A percentile compares a stretch with the other conserved stretches of the same genome.
These are phyloP conservation scores for Ceratobasidium sp. DNA, from an alignment of 1,284 basidiomycete species.

Conservation along the genomic window DNA sequence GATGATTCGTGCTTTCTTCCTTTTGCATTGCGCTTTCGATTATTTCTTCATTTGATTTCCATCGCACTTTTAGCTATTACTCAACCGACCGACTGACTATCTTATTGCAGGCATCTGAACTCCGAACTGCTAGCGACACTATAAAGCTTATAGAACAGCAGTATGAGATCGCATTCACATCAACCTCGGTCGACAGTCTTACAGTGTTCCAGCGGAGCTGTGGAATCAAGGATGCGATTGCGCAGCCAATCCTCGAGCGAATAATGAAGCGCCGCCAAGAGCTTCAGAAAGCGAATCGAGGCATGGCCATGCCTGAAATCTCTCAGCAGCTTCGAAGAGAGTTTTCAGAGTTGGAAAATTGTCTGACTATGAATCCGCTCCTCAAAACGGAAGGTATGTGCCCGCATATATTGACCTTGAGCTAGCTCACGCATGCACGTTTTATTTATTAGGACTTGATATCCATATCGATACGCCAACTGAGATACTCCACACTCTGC, in stretches of 20 bases:
- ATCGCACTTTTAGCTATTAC: no score
- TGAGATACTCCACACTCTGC: slow-evolving; percentile 56
- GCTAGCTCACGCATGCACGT: background rate
- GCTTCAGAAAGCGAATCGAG: slow-evolving; percentile 1
- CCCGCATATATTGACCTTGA: background rate
- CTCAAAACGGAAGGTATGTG: background rate
- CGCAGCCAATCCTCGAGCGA: slow-evolving; percentile 2
- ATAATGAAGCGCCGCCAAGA: slow-evolving; percentile 1
- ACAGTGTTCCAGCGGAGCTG: background rate
- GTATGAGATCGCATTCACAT: slow-evolving; percentile 11
- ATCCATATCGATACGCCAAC: slow-evolving; percentile 55
- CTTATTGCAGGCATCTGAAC: background rate
- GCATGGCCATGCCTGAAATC: background rate
- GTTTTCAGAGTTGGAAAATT: background rate
- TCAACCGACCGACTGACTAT: no score
- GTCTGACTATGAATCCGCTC: background rate
- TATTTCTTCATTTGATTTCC: no score
- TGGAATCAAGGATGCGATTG: slow-evolving; percentile 36
- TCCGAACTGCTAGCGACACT: slow-evolving; percentile 49
- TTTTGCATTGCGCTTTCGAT: no score
- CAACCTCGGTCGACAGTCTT: background rate
- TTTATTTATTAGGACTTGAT: slow-evolving; percentile 40
- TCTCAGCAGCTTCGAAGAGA: background rate
- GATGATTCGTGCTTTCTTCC: no score
- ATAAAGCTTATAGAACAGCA: slow-evolving; percentile 43